A percentile compares a stretch with the other conserved stretches of the same genome.
phyloP scores from a whole-genome alignment of 2,329 filamentous ascomycete genomes.

The Sarocladium oryzae region DNA sequence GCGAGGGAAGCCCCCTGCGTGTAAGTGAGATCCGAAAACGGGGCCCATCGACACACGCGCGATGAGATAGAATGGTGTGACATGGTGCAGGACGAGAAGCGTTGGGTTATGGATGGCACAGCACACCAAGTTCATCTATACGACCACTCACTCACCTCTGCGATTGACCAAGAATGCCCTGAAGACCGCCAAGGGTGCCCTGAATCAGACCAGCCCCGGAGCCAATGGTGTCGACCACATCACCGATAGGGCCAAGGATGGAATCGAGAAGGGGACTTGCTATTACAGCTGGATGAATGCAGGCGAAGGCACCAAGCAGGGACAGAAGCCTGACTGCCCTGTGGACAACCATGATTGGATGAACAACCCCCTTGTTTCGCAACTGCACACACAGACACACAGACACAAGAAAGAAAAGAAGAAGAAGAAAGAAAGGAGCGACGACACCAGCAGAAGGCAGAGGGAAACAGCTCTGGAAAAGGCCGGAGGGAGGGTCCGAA shows the following conservation, averaged over 20 bases:
- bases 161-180: not conserved
- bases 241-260: constrained; percentile 66
- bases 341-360: constrained; percentile 3
- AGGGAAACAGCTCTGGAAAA: not conserved
- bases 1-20: no score
- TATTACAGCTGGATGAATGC: not conserved
- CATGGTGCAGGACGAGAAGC: no score
- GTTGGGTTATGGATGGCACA: no score
- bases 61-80: no score
- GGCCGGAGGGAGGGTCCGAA: not conserved
- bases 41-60: no score
- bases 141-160: constrained; percentile 6
- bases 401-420: not conserved
- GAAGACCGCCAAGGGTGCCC: not conserved
- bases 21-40: no score
- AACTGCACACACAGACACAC: no score
- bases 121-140: no score
- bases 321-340: not conserved
- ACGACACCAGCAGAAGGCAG: no score
- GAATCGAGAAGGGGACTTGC: not conserved
- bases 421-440: not conserved
- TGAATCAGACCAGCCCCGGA: constrained; percentile 5
- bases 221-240: constrained; percentile 60
- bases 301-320: not conserved
- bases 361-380: no score